Base-by-base conservation (phyloP, 2,329 filamentous ascomycete genomes). In the Alternaria arbusti region DNA sequence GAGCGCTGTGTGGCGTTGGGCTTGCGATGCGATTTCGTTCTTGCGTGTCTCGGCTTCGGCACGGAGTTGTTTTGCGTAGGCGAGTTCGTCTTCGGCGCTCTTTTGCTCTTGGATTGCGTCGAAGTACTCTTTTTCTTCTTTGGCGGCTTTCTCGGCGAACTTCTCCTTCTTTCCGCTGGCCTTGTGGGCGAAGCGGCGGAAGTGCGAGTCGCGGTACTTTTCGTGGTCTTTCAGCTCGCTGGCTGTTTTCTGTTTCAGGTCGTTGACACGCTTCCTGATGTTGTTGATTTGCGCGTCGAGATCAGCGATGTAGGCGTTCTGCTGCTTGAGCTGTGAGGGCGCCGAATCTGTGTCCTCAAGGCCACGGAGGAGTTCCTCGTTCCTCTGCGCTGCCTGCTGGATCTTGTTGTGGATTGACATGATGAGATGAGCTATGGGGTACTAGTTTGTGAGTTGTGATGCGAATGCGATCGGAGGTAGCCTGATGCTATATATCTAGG, bases 71-170 rank as follows among this genome's bases (percentile, higher is more conserved):
- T 61, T 57, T 4, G 65, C 47, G 23, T 78, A 77, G 11, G 63
- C 67, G 1, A 78, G 66, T 20, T 75, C 69, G 36, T 78, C 76
- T 63, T 78, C 75, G 5, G 70, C 76, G 2, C 68, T 67, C 61
- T 77, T 78, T 50, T 77, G 75, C 26, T 64, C 68, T 57, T 77
- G 74, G 26, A 78, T 74, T 1, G 75, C 76, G 10, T 78, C 72
- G 20, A 77, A 78, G 60, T 78, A 79, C 51, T 78, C 75, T 8
- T 73, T 70, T 45, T 79, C 76, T 66, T 79, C 76, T 54, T 78
- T 78, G 0, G 70, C 75, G 9, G 75, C 75, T 59, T 80, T 78
- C 11, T 74, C 71, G 5, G 51, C 70, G 45, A 77, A 79, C 9
- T 62, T 65, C 8, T 74, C 67, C 44, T 73, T 74, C 10, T 68